Evolutionary conservation across 257 asterid genomes (phyloP), one percentile per base, ranked within the genome.

Genomic region (Agastache rugosa): DNA sequence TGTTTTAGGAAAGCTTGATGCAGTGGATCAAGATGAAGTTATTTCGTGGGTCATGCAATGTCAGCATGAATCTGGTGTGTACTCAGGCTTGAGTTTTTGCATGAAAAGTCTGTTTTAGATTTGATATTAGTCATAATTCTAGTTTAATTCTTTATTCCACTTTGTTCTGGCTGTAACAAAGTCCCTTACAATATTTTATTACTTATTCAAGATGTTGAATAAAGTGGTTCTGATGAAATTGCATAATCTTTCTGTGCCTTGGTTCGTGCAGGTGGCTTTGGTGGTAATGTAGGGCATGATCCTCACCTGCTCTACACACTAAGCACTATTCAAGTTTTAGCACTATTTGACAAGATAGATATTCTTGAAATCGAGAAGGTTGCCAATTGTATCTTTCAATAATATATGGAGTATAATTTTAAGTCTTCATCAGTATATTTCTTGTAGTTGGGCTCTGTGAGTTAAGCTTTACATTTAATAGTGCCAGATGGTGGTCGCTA

Each of bases 251-350:
- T n/a, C 6, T 39, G 27, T 66, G 34, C 34, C 34, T 72, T 76
- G 3, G 35, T 60, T 67, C 42, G 54, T 62, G 81, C 85, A 94
- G 96, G 97, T 77, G 98, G 97, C 71, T 94, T 94, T 80, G 97
- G 96, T 74, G 98, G 98, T 72, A 94, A 94, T 75, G 81, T 90
- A 67, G 98, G 97, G 35, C 96, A 94, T 80, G 97, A 94, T 73
- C 93, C 98, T 16, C 98, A 94, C 77, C 0, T 94, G 45, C 71
- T 88, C 80, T 94, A 76, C 80, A 94, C 97, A 16, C 90, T 91
- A 69, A 90, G 98, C 69, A 95, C 96, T 11, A 88, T 93, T 80
- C 98, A 93, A 84, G 96, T 93, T 69, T 83, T 91, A 83, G 96
- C 95, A 16, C 77, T 93, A 22, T 91, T 91, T 83, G 89, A 88